Base-by-base conservation (phyloP, 2,329 filamentous ascomycete species). In the Fusarium papillatum region DNA sequence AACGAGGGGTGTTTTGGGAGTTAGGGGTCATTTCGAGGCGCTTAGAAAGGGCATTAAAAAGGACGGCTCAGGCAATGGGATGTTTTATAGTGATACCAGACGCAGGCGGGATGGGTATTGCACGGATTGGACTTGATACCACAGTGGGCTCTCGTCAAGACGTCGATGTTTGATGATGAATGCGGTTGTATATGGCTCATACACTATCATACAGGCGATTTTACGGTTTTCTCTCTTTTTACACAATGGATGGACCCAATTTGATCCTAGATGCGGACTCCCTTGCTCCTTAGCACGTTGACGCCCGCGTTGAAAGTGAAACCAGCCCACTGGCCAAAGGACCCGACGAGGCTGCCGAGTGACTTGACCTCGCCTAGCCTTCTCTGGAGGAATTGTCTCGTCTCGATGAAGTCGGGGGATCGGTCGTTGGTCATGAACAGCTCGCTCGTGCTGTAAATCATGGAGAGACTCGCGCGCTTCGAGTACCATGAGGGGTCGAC, bases 391-490 rank as follows among this genome's bases (percentile, higher is more conserved):
- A 98, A 99, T 13, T 91, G 88, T 76, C 93, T 92, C 5, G 97
- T 98, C 74, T 96, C 94, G 13, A 81, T 83, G 79, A 94, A 97
- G n/a, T 90, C 91, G 0, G 89, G 86, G 6, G 93, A 95, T 71
- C 87, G 88, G 84, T 98, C 97, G 70, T 94, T 95, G 26, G 95
- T 98, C 95, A 98, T 98, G 85, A 96, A 98, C 7, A 98, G 87
- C 85, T 99, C 97, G 68, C 93, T 90, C 39, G 93, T 91, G 64
- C 95, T 95, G 78, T 92, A 92, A 50, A 90, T 87, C 77, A 88
- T 84, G 39, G 90, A 89, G 13, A 92, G 83, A 24, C 87, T 88
- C 5, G 86, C 89, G 61, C 90, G 89, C 81, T 91, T 91, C 68
- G 89, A 87, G 80, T 99, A 99, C 97, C 97, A 99, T 7, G 92